Evolutionary conservation across 768 basidiomycete genomes (phyloP), one percentile per base, ranked within the genome.

Genomic region (Suillus occidentalis): DNA sequence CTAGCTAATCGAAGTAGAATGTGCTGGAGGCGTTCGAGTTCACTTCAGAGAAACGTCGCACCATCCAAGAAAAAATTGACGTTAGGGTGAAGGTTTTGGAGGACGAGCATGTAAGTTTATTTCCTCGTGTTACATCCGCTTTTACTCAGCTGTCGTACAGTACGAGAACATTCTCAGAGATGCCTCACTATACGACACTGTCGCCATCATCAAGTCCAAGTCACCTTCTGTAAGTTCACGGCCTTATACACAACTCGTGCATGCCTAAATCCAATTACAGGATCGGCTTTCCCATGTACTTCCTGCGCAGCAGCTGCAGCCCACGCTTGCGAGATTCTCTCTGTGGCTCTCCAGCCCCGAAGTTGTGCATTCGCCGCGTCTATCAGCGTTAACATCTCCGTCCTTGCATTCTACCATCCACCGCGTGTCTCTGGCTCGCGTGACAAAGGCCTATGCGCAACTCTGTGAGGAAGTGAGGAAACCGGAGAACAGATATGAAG

Each of bases 401-500:
- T 79, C 81, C 13, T 77, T 96, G 34, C 88, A 90, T 7, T 79
- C 81, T 0, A 79, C 82, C 37, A 88, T 98, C 9, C 97, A 99
- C 72, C 88, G 87, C 12, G 84, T 85, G 20, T 92, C 92, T 1
- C 78, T 98, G 65, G 78, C 79, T 40, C 82, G 88, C 14, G 79
- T 99, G 65, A 89, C 85, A 2, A 76, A 75, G 37, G 87, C 89
- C 3, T 99, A 99, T 77, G 83, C 79, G 10, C 72, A 81, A 66
- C 78, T 98, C 3, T 95, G 91, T 73, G 89, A 89, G 55, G 86
- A 89, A 63, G 91, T 98, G 18, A 84, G 85, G 72, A 87, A 85
- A 62, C 84, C 87, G 49, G 84, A 86, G 75, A 94, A 94, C 67
- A 84, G 82, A 74, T 99, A 98, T 72, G 95, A 98, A 78, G 96